These are phyloP conservation scores for Eucalyptus brandiana DNA, from an alignment of 345 rosid genomes.

Conservation along the genomic window DNA sequence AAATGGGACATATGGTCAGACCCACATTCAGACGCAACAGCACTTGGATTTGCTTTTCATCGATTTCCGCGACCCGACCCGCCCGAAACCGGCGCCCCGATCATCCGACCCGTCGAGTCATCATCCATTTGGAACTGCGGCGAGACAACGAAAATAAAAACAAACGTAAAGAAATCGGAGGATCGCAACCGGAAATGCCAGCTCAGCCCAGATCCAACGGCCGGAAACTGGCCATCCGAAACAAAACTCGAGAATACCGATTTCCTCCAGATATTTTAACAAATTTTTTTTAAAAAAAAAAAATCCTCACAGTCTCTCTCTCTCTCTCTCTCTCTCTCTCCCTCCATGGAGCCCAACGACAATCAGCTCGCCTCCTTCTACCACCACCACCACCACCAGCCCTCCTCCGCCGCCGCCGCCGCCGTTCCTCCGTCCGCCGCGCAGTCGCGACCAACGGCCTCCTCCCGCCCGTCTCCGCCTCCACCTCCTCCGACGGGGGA, in stretches of 20 bases:
- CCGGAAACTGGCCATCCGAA: background rate
- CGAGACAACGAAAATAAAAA: background rate
- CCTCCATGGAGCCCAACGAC: constrained; percentile 51
- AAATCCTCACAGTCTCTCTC: background rate
- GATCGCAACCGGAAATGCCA: background rate
- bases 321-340: background rate
- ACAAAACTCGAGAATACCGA: background rate
- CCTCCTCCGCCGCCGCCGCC: constrained; percentile 22
- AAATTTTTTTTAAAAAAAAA: background rate
- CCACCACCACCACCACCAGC: constrained; percentile 6
- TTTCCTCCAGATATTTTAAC: background rate
- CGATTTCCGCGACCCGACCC: background rate
- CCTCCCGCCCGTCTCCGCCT: constrained; percentile 13
- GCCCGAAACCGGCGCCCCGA: background rate
- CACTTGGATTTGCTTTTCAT: background rate
- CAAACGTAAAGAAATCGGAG: background rate
- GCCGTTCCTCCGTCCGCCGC: constrained; percentile 6
- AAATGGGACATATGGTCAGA: background rate
- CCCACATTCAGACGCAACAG: background rate
- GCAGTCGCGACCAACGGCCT: constrained; percentile 61
- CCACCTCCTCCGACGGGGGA: background rate
- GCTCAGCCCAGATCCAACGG: background rate
- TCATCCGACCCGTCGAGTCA: background rate
- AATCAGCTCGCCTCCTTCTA: constrained; percentile 37
- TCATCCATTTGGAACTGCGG: background rate